phyloP scores from a whole-genome alignment of 306 rosid genomes.

The Prunus campanulata region DNA sequence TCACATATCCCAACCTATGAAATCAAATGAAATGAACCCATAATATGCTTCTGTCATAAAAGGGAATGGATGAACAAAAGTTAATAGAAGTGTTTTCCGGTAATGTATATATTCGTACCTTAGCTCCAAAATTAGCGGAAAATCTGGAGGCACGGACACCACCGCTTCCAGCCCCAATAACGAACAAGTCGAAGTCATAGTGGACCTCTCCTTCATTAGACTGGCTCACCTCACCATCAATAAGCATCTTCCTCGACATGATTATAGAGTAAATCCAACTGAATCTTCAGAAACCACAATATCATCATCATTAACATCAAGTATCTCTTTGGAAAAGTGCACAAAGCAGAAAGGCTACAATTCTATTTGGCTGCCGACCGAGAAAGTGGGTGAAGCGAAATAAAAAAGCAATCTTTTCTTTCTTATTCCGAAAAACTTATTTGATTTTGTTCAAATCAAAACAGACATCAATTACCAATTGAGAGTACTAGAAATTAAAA shows the following conservation, averaged over 20 bases:
- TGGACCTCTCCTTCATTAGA: conserved; percentile 37
- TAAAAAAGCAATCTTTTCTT: neutral
- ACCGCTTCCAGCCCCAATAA: conserved; percentile 97
- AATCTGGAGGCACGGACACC: conserved; percentile 96
- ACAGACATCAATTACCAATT: neutral
- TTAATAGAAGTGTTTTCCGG: neutral
- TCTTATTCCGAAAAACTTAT: neutral
- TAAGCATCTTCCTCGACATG: conserved; percentile 92
- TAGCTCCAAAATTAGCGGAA: conserved; percentile 80
- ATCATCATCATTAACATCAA: neutral
- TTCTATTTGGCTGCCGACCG: neutral
- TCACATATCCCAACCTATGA: conserved; percentile 88
- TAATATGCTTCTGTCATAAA: conserved; percentile 6
- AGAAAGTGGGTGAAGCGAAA: neutral
- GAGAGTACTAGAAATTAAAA: neutral
- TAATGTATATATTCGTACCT: conserved; percentile 39
- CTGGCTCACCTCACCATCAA: conserved; percentile 52
- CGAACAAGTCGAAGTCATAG: conserved; percentile 80
- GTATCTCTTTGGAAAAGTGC: neutral
- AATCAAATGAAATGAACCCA: conserved; percentile 10
- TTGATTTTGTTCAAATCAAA: neutral
- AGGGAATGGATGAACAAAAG: neutral
- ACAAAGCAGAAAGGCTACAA: neutral
- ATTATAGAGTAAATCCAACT: conserved; percentile 23
- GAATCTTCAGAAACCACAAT: conserved; percentile 11